phyloP scores from a whole-genome alignment of 73 alveolate genomes.

The Paramecium caudatum region DNA sequence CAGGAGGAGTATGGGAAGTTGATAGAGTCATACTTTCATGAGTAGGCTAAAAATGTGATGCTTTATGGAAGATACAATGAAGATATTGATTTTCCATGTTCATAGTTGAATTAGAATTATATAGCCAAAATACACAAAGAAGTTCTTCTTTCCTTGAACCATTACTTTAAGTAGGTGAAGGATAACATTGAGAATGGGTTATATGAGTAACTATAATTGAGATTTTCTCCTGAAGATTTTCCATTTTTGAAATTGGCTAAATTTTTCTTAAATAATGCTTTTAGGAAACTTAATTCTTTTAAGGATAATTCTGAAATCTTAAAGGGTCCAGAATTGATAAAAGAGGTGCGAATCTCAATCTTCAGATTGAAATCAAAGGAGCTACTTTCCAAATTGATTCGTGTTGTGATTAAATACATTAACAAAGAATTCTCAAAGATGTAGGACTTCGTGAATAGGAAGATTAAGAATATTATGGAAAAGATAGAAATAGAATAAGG shows the following conservation, averaged over 20 bases:
- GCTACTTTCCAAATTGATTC: background rate
- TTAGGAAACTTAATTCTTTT: background rate
- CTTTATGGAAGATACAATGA: conserved; percentile 6
- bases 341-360: background rate
- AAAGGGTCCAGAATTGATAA: conserved; percentile 29
- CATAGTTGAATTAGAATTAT: background rate
- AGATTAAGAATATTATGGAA: conserved; percentile 15
- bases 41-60: background rate
- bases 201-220: conserved; percentile 10
- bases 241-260: background rate
- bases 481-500: conserved; percentile 17
- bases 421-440: conserved; percentile 11
- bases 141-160: background rate
- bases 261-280: conserved; percentile 34
- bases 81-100: background rate
- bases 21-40: background rate
- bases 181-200: conserved; percentile 23
- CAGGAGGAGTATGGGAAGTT: background rate
- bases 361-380: background rate
- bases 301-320: conserved; percentile 13
- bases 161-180: background rate
- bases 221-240: conserved; percentile 13
- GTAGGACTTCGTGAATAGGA: conserved; percentile 15
- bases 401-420: conserved; percentile 22
- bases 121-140: background rate